Evolutionary conservation across 176 grass and related monocot genomes (phyloP).

Genomic region (Thalia dealbata): DNA sequence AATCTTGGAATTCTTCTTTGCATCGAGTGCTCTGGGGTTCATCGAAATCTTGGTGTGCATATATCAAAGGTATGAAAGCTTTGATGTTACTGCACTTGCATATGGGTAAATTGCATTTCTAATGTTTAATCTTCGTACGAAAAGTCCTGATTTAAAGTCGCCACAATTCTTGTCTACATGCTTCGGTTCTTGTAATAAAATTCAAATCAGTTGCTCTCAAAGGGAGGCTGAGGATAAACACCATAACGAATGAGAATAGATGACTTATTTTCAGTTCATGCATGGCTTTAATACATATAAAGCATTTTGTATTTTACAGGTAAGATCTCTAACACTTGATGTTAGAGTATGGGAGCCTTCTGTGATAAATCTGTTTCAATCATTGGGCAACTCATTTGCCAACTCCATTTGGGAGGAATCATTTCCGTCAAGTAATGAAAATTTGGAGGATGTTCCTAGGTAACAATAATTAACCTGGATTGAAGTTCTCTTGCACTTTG

Average conservation of each 20-base stretch:
- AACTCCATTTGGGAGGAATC: conserved; percentile 88
- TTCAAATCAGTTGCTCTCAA: no score
- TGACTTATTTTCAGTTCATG: background rate
- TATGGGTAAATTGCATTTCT: background rate
- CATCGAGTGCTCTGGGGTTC: conserved; percentile 95
- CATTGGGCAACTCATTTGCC: conserved; percentile 81
- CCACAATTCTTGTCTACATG: background rate
- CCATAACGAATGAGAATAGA: no score
- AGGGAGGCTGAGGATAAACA: no score
- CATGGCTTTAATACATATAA: background rate
- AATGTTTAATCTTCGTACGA: background rate
- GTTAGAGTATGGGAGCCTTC: conserved; percentile 94
- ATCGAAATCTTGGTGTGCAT: conserved; percentile 95
- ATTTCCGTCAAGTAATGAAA: conserved; percentile 39
- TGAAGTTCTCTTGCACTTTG: background rate
- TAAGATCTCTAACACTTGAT: conserved; percentile 89
- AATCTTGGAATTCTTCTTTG: conserved; percentile 90
- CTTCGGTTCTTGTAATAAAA: background rate
- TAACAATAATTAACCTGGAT: conserved; percentile 19
- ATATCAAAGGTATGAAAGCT: conserved; percentile 72
- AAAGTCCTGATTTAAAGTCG: no score
- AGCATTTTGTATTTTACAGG: conserved; percentile 27
- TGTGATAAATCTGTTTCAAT: conserved; percentile 83
- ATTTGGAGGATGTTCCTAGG: conserved; percentile 46
- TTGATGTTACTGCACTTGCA: background rate